These are phyloP conservation scores for Hygrophorus pudorinus DNA, from an alignment of 768 basidiomycete genomes.

Conservation along the genomic window DNA sequence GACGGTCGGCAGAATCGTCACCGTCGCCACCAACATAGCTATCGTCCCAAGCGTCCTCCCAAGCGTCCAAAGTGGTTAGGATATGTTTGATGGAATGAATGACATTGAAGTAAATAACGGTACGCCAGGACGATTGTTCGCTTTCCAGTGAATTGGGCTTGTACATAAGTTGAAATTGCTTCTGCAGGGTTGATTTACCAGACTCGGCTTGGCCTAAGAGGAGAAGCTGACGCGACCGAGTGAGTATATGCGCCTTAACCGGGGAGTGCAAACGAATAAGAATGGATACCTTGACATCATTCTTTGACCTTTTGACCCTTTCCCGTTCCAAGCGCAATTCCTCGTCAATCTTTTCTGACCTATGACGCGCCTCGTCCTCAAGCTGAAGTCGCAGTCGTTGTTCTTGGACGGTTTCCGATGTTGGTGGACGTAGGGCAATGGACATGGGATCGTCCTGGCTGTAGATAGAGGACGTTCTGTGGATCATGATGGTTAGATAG, in stretches of 20 bases:
- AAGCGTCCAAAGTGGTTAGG: slow-evolving; percentile 48
- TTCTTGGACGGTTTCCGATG: slow-evolving; percentile 56
- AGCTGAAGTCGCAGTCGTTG: slow-evolving; percentile 47
- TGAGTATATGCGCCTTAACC: slow-evolving; percentile 28
- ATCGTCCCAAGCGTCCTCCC: slow-evolving; percentile 52
- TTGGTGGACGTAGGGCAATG: slow-evolving; percentile 53
- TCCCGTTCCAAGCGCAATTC: slow-evolving; percentile 64
- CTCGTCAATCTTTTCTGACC: slow-evolving; percentile 78
- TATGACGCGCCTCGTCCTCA: slow-evolving; percentile 66
- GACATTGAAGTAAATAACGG: slow-evolving; percentile 69
- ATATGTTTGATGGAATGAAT: slow-evolving; percentile 64
- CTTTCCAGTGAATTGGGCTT: slow-evolving; percentile 58
- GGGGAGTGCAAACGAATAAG: slow-evolving; percentile 1
- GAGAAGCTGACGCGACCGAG: slow-evolving; percentile 36
- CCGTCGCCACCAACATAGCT: slow-evolving; percentile 25
- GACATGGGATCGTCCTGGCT: slow-evolving; percentile 72
- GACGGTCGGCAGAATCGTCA: slow-evolving; percentile 15
- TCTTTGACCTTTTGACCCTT: slow-evolving; percentile 49
- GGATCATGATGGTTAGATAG: slow-evolving; percentile 25
- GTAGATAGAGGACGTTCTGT: slow-evolving; percentile 64
- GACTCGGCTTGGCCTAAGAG: slow-evolving; percentile 74
- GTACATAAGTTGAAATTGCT: slow-evolving; percentile 78
- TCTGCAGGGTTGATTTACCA: slow-evolving; percentile 68
- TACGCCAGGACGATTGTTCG: slow-evolving; percentile 64
- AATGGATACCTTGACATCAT: slow-evolving; percentile 64